Evolutionary conservation across 768 basidiomycete genomes (phyloP), one percentile per base, ranked within the genome.

Genomic region (Brasilioporus rufonigricans): DNA sequence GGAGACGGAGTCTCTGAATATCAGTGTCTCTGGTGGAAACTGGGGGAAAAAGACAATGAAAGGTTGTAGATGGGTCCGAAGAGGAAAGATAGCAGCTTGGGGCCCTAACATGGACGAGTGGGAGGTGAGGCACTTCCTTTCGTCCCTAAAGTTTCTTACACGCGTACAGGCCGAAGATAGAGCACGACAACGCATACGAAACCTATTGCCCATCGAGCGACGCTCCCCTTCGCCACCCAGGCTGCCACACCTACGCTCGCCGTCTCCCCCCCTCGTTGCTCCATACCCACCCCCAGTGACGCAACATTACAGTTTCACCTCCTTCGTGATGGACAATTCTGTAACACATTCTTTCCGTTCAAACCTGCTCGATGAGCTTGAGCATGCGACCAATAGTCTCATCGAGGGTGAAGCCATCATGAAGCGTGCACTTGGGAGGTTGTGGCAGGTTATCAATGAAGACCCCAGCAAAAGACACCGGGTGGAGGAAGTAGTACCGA

Each of bases 281-380:
- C 90, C 91, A 3, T 93, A 92, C 64, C 82, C 85, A 23, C 75
- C 82, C 21, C 89, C 89, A 24, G 77, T 77, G 23, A 69, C 77
- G 11, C 81, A 86, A 47, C 90, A 93, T 64, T 77, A 85, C 55
- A 86, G 80, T 57, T 93, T 89, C 71, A 80, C 90, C 19, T 89
- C 91, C 0, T 90, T 91, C 61, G 90, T 94, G 14, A 80, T 93
- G 79, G 91, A 93, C 67, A 89, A 86, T 58, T 81, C 89, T 9
- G 83, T 90, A 16, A 90, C 88, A 18, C 87, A 90, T 67, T 84
- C 91, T 5, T 94, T 91, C 71, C 87, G 91, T 41, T 88, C 91
- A 32, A 78, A 76, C 52, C 72, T 93, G 45, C 73, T 93, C 23
- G 86, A 90, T 59, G 90, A 92, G 62, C 77, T 94, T 14, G 89